Base-by-base conservation (phyloP, 2,329 filamentous ascomycete species). In the Corniculantispora saksenae region DNA sequence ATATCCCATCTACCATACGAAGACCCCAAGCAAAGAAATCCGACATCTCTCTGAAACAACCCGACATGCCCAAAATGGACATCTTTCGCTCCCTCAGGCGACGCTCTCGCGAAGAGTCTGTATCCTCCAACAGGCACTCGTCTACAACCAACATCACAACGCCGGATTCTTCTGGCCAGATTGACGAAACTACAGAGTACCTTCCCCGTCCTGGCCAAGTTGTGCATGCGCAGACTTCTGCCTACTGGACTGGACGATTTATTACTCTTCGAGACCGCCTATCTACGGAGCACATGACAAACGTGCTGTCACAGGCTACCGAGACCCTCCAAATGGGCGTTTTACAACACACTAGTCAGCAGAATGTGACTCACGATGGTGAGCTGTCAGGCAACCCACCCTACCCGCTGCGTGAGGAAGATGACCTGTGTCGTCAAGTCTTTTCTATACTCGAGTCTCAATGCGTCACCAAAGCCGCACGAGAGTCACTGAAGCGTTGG, bases 181-280 rank as follows among this genome's bases (percentile, higher is more conserved):
- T 59, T 8, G 19, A 51, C 10, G 35, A 43, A 23, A 8, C n/a
- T 10, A 10, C 6, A 4, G 45, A 59, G 19, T 15, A 21, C 25
- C 3, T 13, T 19, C 38, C 54, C 2, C 12, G 19, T 6, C 27
- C 56, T 2, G 69, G 69, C 1, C 72, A 75, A 2, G 73, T 87
- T 17, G 72, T 72, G 59, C 75, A 72, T 0, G 79, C 82, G 2
- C 81, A 84, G 69, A 75, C 80, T 7, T 80, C 81, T 2, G 74
- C 79, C 3, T 90, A 88, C 73, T 91, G 88, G 88, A 78, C 81
- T 13, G 88, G 88, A 21, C 84, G 88, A 47, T 89, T 89, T 71
- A 76, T 82, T 59, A 76, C 84, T 2, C 74, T 89, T 0, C 79
- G 84, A 59, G 87, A 90, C 74, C 81, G 79, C 21, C 73, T 74